phyloP scores from a whole-genome alignment of 2,329 filamentous ascomycete genomes.

The Hypoxylon sp. region DNA sequence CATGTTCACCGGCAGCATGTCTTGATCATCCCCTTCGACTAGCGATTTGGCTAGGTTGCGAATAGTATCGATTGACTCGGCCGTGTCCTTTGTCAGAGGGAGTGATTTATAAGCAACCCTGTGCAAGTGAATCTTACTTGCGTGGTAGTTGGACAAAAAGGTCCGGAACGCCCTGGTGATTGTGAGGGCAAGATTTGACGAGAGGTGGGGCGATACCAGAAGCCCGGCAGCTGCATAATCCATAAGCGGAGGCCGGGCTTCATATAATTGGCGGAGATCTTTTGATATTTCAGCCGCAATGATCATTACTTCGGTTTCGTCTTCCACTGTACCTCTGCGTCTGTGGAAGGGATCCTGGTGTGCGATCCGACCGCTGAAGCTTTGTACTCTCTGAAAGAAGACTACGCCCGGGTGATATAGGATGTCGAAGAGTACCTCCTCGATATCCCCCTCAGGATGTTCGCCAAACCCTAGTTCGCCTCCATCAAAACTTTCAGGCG shows the following conservation, averaged over 20 bases:
- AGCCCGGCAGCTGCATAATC: conserved; percentile 69
- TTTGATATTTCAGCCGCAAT: conserved; percentile 65
- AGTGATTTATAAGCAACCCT: conserved; percentile 69
- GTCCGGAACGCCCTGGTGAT: conserved; percentile 69
- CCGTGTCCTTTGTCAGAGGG: conserved; percentile 66
- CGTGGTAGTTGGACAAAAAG: conserved; percentile 70
- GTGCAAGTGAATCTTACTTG: conserved; percentile 69
- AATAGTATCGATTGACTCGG: conserved; percentile 64
- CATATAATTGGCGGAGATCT: conserved; percentile 66
- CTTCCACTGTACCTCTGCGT: conserved; percentile 68
- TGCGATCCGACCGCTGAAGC: conserved; percentile 62
- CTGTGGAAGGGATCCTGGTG: conserved; percentile 71
- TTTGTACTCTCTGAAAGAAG: conserved; percentile 69
- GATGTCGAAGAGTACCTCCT: conserved; percentile 68
- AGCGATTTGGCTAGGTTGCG: conserved; percentile 63
- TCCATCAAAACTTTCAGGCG: conserved; percentile 58
- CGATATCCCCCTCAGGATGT: conserved; percentile 57
- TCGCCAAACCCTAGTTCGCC: conserved; percentile 46
- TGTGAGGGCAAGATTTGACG: conserved; percentile 63
- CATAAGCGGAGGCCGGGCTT: conserved; percentile 67
- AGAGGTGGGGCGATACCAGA: conserved; percentile 64
- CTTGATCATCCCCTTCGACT: conserved; percentile 58
- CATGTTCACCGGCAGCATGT: conserved; percentile 68
- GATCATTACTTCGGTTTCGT: conserved; percentile 71
- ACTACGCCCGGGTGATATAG: conserved; percentile 69